Evolutionary conservation across 148 eudicot species (phyloP).

Genomic region (Rhododendron mucronatum): DNA sequence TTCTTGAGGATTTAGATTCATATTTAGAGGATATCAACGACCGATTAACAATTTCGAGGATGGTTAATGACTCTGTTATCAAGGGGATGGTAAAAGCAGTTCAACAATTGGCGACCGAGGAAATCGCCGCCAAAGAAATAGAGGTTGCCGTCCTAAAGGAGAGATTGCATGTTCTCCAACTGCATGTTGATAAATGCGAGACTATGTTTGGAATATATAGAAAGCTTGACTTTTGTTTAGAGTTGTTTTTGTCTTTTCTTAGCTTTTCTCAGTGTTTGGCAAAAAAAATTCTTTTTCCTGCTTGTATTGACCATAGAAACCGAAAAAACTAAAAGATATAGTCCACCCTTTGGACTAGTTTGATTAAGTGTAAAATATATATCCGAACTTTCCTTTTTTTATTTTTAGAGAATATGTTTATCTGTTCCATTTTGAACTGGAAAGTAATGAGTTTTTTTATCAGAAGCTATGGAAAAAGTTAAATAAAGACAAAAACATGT

Average conservation of each 20-base stretch:
- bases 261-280: neutral
- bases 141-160: constrained; percentile 44
- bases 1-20: constrained; percentile 59
- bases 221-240: neutral
- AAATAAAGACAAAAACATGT: neutral
- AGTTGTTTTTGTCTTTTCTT: neutral
- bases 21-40: constrained; percentile 61
- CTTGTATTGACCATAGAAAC: neutral
- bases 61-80: constrained; percentile 75
- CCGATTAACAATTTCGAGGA: constrained; percentile 54
- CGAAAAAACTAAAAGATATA: neutral
- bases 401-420: neutral
- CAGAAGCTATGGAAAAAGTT: neutral
- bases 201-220: neutral
- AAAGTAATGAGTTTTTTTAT: neutral
- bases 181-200: constrained; percentile 13
- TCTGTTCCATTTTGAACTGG: neutral
- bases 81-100: constrained; percentile 75
- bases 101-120: constrained; percentile 58
- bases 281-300: neutral
- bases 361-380: neutral
- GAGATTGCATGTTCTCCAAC: constrained; percentile 6
- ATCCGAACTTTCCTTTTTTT: neutral
- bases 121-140: constrained; percentile 46
- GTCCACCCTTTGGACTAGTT: neutral